phyloP scores from a whole-genome alignment of 140 eudicot genomes.

The Cichorium intybus region DNA sequence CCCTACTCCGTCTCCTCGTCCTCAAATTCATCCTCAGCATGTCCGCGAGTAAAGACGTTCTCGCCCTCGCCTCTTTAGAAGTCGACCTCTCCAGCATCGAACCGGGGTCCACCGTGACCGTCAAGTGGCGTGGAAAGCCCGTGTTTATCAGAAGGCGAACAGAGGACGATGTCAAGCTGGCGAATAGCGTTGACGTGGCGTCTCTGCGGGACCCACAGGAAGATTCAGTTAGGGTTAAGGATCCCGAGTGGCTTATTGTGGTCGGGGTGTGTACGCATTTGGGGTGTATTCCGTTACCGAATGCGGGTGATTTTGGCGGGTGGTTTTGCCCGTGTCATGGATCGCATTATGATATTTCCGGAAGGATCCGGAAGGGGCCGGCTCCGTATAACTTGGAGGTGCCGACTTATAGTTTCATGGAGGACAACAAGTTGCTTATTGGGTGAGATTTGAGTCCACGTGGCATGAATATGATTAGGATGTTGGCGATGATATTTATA shows the following conservation, averaged over 20 bases:
- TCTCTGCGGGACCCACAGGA: constrained; percentile 69
- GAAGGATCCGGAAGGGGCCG: constrained; percentile 66
- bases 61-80: constrained; percentile 61
- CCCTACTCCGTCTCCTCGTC: constrained; percentile 50
- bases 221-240: constrained; percentile 49
- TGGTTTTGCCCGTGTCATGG: constrained; percentile 80
- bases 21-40: constrained; percentile 63
- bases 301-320: constrained; percentile 64
- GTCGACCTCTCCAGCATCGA: constrained; percentile 63
- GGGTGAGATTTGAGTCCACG: constrained; percentile 34
- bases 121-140: constrained; percentile 74
- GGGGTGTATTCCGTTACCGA: constrained; percentile 65
- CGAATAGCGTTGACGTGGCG: constrained; percentile 47
- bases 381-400: constrained; percentile 70
- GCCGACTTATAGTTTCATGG: constrained; percentile 58
- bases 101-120: constrained; percentile 60
- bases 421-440: constrained; percentile 50
- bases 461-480: constrained; percentile 13
- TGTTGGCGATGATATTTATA: constrained; percentile 7
- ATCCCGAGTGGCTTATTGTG: constrained; percentile 67
- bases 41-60: constrained; percentile 73
- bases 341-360: constrained; percentile 66
- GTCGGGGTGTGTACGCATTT: constrained; percentile 64
- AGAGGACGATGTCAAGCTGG: constrained; percentile 44
- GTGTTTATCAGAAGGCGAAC: constrained; percentile 62